Evolutionary conservation across 2,329 filamentous ascomycete genomes (phyloP).

Genomic region (Penicillium fuscoglaucum): DNA sequence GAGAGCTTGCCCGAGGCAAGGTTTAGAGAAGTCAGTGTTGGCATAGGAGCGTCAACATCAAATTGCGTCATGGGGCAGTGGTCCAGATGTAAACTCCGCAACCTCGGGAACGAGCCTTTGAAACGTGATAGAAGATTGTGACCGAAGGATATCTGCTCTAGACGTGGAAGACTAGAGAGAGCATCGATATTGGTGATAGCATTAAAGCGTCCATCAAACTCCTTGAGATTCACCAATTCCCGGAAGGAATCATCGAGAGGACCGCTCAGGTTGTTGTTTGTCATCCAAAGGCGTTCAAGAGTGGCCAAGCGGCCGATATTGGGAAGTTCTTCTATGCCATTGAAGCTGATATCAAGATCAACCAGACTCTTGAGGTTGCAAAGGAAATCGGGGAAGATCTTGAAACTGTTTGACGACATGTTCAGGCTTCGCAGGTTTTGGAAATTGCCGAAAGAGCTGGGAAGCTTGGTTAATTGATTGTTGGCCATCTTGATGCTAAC

Average conservation of each 20-base stretch:
- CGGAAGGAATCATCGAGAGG: conserved; percentile 71
- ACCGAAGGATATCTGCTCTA: conserved; percentile 86
- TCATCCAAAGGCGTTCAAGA: conserved; percentile 88
- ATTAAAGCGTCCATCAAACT: conserved; percentile 95
- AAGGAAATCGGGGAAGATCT: conserved; percentile 80
- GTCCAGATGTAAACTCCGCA: conserved; percentile 84
- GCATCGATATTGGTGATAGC: conserved; percentile 83
- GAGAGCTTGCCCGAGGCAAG: conserved; percentile 88
- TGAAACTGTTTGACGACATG: conserved; percentile 88
- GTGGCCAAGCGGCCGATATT: conserved; percentile 76
- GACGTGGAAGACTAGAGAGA: conserved; percentile 75
- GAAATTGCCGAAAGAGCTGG: conserved; percentile 79
- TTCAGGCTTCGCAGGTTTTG: conserved; percentile 78
- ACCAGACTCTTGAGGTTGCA: conserved; percentile 80
- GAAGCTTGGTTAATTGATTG: conserved; percentile 78
- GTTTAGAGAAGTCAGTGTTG: conserved; percentile 82
- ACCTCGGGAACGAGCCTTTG: conserved; percentile 79
- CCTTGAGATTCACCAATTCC: conserved; percentile 73
- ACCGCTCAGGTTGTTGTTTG: conserved; percentile 84
- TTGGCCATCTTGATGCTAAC: conserved; percentile 92
- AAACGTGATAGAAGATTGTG: conserved; percentile 93
- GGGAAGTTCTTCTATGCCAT: conserved; percentile 76
- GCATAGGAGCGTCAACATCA: conserved; percentile 72
- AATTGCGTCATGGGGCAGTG: conserved; percentile 96
- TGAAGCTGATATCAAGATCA: conserved; percentile 96